Evolutionary conservation across 148 eudicot species (phyloP), one percentile per base, ranked within the genome.

Genomic region (Amaranthus cruentus): DNA sequence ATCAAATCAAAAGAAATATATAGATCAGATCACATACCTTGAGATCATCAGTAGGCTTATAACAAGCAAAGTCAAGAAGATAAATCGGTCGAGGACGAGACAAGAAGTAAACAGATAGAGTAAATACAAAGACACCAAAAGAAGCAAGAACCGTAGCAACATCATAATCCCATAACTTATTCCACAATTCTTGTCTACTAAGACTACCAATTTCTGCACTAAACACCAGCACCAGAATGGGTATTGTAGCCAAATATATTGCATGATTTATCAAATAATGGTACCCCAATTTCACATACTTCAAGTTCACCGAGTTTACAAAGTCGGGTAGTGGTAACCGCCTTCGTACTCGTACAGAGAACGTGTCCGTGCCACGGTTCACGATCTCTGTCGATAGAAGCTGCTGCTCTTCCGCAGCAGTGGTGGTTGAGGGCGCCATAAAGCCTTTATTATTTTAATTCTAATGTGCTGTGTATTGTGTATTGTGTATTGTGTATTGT

Each of bases 211-310:
- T 84, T 78, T 91, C 90, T 0, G 90, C 97, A 61, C 97, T 82
- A 49, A 94, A 85, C 38, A 90, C 81, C 18, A 95, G 58, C 38
- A 91, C 84, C 62, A 91, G 58, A n/a, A 83, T 83, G 2, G 97
- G 97, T 9, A 91, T 73, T 0, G 97, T 87, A 2, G 93, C 97
- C 52, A 95, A 48, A 70, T 91, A 95, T 6, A 95, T 75, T 6
- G 87, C 97, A 68, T 95, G 97, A 54, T 73, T 90, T 1, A 95
- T 88, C 7, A 91, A 76, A 68, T 95, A 95, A 75, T 91, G 99
- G 66, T 95, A 95, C 0, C 99, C 99, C 4, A 95, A 69, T 77
- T 86, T 95, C 50, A 95, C 98, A 65, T 95, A 95, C 82, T 95
- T 95, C 48, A 95, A 79, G 62, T 95, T 95, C 67, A 95, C 99